These are phyloP conservation scores for Entamoeba dispar DNA, from an alignment of 208 protist species.

Conservation along the genomic window DNA sequence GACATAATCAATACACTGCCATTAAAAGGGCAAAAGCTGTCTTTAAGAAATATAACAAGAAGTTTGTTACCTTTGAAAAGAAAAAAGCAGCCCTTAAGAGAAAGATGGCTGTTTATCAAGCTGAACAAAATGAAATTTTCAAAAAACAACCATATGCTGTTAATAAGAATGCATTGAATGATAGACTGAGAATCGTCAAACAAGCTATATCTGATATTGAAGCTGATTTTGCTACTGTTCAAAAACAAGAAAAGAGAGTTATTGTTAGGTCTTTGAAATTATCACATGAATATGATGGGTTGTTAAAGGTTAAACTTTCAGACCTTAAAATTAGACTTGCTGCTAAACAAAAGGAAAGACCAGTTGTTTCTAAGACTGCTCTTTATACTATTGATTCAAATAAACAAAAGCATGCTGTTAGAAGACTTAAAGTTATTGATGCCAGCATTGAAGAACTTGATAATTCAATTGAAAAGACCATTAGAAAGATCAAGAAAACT, in stretches of 20 bases:
- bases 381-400: neutral
- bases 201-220: neutral
- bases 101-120: neutral
- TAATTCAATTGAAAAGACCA: neutral
- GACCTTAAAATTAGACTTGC: neutral
- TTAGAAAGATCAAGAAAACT: neutral
- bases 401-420: neutral
- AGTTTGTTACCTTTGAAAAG: neutral
- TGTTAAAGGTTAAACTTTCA: neutral
- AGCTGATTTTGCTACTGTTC: neutral
- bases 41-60: neutral
- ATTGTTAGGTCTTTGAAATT: neutral
- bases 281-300: neutral
- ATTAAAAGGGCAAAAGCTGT: neutral
- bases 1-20: neutral
- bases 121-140: neutral
- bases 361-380: neutral
- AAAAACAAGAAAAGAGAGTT: neutral
- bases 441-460: neutral
- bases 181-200: neutral
- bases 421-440: neutral
- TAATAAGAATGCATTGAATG: neutral
- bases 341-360: neutral
- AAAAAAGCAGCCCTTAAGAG: neutral
- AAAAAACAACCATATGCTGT: neutral